Evolutionary conservation across 2,329 filamentous ascomycete genomes (phyloP).

Genomic region (Aspergillus fischeri): DNA sequence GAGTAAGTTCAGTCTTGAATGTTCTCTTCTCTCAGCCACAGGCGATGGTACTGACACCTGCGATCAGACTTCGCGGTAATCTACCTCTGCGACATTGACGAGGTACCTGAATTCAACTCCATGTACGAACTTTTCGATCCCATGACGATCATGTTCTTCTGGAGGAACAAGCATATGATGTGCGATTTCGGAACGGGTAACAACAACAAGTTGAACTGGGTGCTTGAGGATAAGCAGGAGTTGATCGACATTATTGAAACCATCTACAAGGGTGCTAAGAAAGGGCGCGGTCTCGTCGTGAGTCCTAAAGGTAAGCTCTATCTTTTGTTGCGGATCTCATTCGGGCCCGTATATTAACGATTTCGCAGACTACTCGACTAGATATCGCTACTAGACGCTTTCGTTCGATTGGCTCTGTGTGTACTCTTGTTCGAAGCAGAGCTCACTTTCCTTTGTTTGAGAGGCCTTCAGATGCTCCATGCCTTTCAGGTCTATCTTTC

Average conservation of each 20-base stretch:
- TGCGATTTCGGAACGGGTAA: conserved; percentile 92
- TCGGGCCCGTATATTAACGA: neutral
- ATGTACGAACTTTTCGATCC: conserved; percentile 92
- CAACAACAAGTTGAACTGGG: conserved; percentile 98
- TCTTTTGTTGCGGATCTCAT: neutral
- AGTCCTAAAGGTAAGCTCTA: conserved; percentile 72
- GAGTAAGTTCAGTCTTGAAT: conserved; percentile 39
- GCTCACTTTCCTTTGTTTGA: neutral
- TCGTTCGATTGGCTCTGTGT: neutral
- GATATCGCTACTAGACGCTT: conserved; percentile 58
- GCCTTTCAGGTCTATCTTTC: neutral
- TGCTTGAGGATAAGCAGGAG: conserved; percentile 96
- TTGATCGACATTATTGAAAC: conserved; percentile 98
- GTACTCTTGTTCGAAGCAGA: neutral
- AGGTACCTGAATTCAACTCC: conserved; percentile 87
- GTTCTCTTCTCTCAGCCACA: neutral
- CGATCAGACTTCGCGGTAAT: conserved; percentile 51
- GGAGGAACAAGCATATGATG: conserved; percentile 92
- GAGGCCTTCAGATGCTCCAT: neutral
- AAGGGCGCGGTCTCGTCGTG: conserved; percentile 92
- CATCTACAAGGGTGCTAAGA: conserved; percentile 97
- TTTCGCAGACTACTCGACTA: conserved; percentile 56
- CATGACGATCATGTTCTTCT: conserved; percentile 71
- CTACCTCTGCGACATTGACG: conserved; percentile 89
- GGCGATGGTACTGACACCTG: neutral